phyloP scores from a whole-genome alignment of 2,329 filamentous ascomycete genomes.

The Didymella segeticola region DNA sequence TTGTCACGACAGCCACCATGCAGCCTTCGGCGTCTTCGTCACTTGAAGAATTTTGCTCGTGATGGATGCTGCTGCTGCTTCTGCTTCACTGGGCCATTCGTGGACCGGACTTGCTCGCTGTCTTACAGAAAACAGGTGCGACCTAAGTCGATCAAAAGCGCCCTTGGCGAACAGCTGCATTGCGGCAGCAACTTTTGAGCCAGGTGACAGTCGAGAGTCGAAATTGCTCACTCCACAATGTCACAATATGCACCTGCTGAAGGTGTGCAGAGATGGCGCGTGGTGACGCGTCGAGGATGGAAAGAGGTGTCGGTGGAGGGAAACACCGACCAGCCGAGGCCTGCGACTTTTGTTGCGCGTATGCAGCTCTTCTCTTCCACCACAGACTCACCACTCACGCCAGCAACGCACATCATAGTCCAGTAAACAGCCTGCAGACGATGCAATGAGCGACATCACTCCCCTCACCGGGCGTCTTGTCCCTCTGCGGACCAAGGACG shows the following conservation, averaged over 20 bases:
- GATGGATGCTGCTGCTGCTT: not conserved
- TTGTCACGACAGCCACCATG: too few species aligned
- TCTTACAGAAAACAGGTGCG: not conserved
- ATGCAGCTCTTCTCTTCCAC: conserved; percentile 2
- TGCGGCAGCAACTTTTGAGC: not conserved
- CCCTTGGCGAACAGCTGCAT: too few species aligned
- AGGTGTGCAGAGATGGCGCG: conserved; percentile 3
- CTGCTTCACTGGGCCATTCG: not conserved
- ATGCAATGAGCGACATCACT: conserved; percentile 35
- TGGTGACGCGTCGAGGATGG: conserved; percentile 2
- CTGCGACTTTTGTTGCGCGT: conserved; percentile 11
- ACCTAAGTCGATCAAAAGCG: too few species aligned
- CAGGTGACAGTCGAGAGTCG: not conserved
- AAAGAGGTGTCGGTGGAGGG: conserved; percentile 6
- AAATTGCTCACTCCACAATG: not conserved
- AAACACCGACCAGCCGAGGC: conserved; percentile 18
- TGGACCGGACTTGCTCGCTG: not conserved
- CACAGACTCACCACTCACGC: conserved; percentile 9
- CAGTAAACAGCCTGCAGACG: conserved; percentile 16
- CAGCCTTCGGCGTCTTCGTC: too few species aligned
- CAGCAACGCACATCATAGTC: conserved; percentile 10
- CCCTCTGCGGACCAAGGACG: conserved; percentile 58
- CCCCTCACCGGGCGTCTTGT: conserved; percentile 37
- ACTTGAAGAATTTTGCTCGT: not conserved
- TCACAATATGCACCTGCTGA: not conserved